A percentile compares a stretch with the other conserved stretches of the same genome.
These are phyloP conservation scores for Bonia amplexicaulis DNA, from an alignment of 176 grass and related monocot species.

Conservation along the genomic window DNA sequence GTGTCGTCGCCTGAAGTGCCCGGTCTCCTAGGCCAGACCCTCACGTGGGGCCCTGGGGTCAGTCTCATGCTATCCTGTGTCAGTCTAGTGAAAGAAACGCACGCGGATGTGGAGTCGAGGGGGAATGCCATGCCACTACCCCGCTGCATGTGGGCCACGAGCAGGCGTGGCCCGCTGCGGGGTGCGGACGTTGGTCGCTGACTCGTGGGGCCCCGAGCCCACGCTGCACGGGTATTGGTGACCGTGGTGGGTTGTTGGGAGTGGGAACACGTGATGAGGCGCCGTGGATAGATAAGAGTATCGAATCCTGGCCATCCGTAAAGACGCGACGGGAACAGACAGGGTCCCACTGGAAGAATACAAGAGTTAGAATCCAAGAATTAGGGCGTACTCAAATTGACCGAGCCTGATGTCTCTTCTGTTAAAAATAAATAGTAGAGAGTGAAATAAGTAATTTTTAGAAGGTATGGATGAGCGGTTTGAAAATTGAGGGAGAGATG, in stretches of 20 bases:
- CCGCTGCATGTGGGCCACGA: background rate
- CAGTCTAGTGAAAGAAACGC: background rate
- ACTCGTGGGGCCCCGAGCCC: background rate
- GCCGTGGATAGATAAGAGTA: background rate
- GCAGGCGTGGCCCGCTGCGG: background rate
- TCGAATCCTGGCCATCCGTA: background rate
- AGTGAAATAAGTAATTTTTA: too few species aligned
- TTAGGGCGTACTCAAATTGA: too few species aligned
- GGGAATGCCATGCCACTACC: background rate
- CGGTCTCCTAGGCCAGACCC: background rate
- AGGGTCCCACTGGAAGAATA: too few species aligned
- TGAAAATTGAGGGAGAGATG: fast-evolving
- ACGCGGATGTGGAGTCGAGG: background rate
- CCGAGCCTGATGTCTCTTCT: too few species aligned
- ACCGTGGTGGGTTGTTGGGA: background rate
- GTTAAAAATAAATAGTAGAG: too few species aligned
- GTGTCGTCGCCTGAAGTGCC: background rate
- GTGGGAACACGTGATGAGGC: background rate
- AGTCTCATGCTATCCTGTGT: background rate
- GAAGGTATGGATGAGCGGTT: too few species aligned
- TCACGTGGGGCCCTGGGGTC: background rate
- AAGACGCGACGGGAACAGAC: background rate
- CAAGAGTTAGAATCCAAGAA: too few species aligned
- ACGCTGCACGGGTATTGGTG: background rate
- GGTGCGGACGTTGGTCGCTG: background rate